phyloP scores from a whole-genome alignment of 306 rosid species.

The Trifolium fragiferum region DNA sequence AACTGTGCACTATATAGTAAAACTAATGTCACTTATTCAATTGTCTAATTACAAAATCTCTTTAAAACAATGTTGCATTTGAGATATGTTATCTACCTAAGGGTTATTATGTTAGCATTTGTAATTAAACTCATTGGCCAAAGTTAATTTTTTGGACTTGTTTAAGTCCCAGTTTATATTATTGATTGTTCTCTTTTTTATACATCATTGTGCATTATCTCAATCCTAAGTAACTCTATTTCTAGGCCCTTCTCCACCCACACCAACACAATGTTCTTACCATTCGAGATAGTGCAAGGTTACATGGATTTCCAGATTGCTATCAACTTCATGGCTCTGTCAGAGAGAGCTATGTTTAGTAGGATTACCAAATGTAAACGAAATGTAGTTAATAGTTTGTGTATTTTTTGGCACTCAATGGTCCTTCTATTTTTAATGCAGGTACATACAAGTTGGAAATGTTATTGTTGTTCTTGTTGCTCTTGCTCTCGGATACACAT shows the following conservation, averaged over 20 bases:
- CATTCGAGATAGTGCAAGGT: constrained; percentile 74
- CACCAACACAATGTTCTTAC: constrained; percentile 66
- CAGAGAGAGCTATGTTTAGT: constrained; percentile 65
- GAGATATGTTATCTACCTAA: neutral
- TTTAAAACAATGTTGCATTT: neutral
- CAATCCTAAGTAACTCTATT: neutral
- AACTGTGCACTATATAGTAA: neutral
- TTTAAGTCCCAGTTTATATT: neutral
- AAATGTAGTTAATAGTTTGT: too few species aligned
- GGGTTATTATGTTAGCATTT: constrained; percentile 20
- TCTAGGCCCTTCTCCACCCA: constrained; percentile 56
- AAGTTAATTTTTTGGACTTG: neutral
- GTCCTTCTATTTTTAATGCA: neutral
- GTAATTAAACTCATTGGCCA: neutral
- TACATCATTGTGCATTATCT: constrained; percentile 1
- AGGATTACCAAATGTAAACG: neutral
- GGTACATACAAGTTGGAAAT: constrained; percentile 57
- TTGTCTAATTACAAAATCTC: neutral
- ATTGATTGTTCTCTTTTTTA: neutral
- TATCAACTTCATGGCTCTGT: constrained; percentile 65
- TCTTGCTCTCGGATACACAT: constrained; percentile 54
- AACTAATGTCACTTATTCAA: neutral
- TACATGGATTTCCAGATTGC: constrained; percentile 83
- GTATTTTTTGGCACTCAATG: neutral
- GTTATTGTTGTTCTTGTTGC: constrained; percentile 58